Evolutionary conservation across 805 yeast species (phyloP).

Genomic region (Blastobotrys muscicola): DNA sequence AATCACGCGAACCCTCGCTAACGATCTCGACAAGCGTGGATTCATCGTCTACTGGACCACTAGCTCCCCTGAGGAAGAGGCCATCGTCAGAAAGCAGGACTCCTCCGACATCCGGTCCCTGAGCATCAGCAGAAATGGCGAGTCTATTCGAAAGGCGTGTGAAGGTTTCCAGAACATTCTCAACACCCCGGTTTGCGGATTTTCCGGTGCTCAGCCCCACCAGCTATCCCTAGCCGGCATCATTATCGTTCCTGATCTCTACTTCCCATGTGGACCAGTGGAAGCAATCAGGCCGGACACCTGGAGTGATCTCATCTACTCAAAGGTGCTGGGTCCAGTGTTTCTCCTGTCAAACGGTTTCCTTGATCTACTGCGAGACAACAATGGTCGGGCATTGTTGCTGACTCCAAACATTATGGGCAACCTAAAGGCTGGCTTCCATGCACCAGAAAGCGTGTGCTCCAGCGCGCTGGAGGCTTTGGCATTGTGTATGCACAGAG

Average conservation of each 20-base stretch:
- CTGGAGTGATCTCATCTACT: conserved; percentile 42
- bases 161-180: conserved; percentile 36
- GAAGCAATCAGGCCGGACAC: conserved; percentile 42
- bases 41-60: conserved; percentile 72
- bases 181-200: conserved; percentile 46
- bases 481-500: conserved; percentile 33
- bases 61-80: conserved; percentile 48
- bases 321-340: conserved; percentile 40
- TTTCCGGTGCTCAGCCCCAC: conserved; percentile 49
- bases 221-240: conserved; percentile 52
- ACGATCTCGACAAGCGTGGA: conserved; percentile 70
- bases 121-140: conserved; percentile 38
- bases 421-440: conserved; percentile 48
- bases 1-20: conserved; percentile 55
- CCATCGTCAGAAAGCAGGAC: conserved; percentile 38
- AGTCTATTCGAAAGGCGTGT: conserved; percentile 33
- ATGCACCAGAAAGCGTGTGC: conserved; percentile 52
- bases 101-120: conserved; percentile 63
- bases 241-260: conserved; percentile 59
- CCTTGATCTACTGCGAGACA: conserved; percentile 42
- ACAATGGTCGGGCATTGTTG: conserved; percentile 41
- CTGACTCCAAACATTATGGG: conserved; percentile 50
- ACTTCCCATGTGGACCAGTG: conserved; percentile 58
- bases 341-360: conserved; percentile 48
- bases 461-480: conserved; percentile 35